phyloP scores from a whole-genome alignment of 2,329 filamentous ascomycete genomes.

The Cladorrhinum sp. region DNA sequence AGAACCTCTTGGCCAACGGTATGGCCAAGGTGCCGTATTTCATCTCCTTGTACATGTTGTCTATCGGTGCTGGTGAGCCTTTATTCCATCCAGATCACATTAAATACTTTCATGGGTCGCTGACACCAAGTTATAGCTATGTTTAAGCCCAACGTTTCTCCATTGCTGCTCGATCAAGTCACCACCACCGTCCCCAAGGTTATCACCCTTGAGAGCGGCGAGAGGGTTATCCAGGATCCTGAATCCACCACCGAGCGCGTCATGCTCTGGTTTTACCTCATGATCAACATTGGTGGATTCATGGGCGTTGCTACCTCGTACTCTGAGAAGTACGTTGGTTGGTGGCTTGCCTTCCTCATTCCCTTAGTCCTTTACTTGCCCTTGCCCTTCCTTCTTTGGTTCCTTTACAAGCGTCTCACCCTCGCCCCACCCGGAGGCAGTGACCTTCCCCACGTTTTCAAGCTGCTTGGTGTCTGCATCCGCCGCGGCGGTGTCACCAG shows the following conservation, averaged over 20 bases:
- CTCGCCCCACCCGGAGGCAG: constrained; percentile 45
- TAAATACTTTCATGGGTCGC: background rate
- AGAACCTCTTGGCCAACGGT: constrained; percentile 42
- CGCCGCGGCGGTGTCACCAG: constrained; percentile 38
- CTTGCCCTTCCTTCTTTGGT: constrained; percentile 41
- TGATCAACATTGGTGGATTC: constrained; percentile 55
- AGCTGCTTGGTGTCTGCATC: constrained; percentile 40
- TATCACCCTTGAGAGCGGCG: constrained; percentile 50
- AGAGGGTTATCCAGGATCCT: constrained; percentile 67
- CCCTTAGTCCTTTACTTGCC: constrained; percentile 40
- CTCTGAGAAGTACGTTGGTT: constrained; percentile 49
- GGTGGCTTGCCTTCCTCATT: constrained; percentile 45
- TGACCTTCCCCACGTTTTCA: constrained; percentile 44
- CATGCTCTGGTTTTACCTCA: constrained; percentile 61
- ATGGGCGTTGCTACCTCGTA: constrained; percentile 52
- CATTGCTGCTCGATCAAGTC: constrained; percentile 65
- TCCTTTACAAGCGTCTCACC: constrained; percentile 41
- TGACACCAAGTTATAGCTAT: constrained; percentile 25
- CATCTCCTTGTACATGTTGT: constrained; percentile 54
- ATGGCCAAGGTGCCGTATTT: constrained; percentile 54
- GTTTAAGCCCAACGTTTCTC: constrained; percentile 73
- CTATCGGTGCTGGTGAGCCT: constrained; percentile 61
- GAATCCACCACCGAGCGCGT: constrained; percentile 63
- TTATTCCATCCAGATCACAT: background rate
- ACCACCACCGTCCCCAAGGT: constrained; percentile 53